Conservation (phyloP, 768 basidiomycete species). For the Leccinum incarnatum region DNA sequence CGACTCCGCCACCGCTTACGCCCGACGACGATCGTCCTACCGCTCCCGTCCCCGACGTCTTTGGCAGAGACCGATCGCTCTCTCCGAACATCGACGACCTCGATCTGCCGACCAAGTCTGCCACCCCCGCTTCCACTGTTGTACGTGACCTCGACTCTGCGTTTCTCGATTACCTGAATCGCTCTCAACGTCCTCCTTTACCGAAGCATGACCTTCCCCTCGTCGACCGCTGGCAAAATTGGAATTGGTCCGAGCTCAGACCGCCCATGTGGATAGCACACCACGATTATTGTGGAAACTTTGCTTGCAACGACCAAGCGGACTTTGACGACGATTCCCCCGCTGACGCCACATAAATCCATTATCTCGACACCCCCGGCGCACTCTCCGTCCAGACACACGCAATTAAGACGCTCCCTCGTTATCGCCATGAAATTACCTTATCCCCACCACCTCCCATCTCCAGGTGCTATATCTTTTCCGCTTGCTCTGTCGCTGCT, state of each 20-base stretch:
- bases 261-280: slow-evolving; percentile 26
- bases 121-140: not conserved
- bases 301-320: slow-evolving; percentile 19
- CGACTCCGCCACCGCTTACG: slow-evolving; percentile 36
- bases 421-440: slow-evolving; percentile 17
- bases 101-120: slow-evolving; percentile 14
- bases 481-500: slow-evolving; percentile 16
- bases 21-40: slow-evolving; percentile 32
- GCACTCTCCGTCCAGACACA: slow-evolving; percentile 10
- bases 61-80: slow-evolving; percentile 23
- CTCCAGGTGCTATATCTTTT: slow-evolving; percentile 15
- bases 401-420: slow-evolving; percentile 16
- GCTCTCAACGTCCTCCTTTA: slow-evolving; percentile 23
- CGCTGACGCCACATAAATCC: slow-evolving; percentile 15
- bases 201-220: slow-evolving; percentile 21
- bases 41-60: slow-evolving; percentile 13
- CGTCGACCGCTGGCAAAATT: slow-evolving; percentile 33
- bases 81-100: slow-evolving; percentile 23
- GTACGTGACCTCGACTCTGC: slow-evolving; percentile 28
- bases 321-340: slow-evolving; percentile 22
- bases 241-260: slow-evolving; percentile 35
- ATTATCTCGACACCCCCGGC: slow-evolving; percentile 9
- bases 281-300: not conserved
- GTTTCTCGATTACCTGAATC: slow-evolving; percentile 24
- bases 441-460: slow-evolving; percentile 2